Conservation (phyloP, 306 rosid species). For the Crataegus laevigata region DNA sequence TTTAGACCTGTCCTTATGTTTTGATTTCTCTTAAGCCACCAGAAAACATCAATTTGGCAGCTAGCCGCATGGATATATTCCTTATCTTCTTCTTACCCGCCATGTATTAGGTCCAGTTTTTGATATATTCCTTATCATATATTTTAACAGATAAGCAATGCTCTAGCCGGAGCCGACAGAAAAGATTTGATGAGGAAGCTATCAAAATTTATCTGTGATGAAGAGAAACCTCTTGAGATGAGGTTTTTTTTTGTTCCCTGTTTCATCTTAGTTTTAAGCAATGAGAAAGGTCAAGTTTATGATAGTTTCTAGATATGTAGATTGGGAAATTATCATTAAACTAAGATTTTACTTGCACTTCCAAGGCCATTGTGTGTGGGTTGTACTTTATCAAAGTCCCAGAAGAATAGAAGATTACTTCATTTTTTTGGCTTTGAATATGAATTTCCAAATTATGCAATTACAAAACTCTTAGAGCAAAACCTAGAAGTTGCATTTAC, state of each 20-base stretch:
- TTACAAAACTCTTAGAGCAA: too few relatives aligned
- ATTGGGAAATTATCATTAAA: not conserved
- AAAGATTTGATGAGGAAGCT: constrained; percentile 59
- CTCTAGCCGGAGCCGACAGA: constrained; percentile 43
- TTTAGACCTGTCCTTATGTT: constrained; percentile 2
- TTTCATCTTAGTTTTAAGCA: not conserved
- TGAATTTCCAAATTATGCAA: too few relatives aligned
- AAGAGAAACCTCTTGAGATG: constrained; percentile 61
- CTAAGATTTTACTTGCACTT: too few relatives aligned
- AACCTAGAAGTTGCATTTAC: too few relatives aligned
- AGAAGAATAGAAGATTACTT: too few relatives aligned
- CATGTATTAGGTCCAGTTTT: constrained; percentile 60
- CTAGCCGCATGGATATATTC: too few relatives aligned
- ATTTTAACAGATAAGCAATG: constrained; percentile 38
- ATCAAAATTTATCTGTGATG: constrained; percentile 60
- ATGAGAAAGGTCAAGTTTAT: not conserved
- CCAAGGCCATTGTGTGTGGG: too few relatives aligned
- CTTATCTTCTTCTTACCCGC: constrained; percentile 9
- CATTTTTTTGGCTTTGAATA: too few relatives aligned
- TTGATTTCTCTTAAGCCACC: not conserved
- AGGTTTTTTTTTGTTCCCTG: constrained; percentile 19
- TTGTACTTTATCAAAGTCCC: too few relatives aligned
- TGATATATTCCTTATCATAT: not conserved
- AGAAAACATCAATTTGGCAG: not conserved
- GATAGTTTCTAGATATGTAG: not conserved